A percentile compares a stretch with the other conserved stretches of the same genome.
Conservation (phyloP, 352 stramenopile genomes). For the Globisporangium irregulare region DNA sequence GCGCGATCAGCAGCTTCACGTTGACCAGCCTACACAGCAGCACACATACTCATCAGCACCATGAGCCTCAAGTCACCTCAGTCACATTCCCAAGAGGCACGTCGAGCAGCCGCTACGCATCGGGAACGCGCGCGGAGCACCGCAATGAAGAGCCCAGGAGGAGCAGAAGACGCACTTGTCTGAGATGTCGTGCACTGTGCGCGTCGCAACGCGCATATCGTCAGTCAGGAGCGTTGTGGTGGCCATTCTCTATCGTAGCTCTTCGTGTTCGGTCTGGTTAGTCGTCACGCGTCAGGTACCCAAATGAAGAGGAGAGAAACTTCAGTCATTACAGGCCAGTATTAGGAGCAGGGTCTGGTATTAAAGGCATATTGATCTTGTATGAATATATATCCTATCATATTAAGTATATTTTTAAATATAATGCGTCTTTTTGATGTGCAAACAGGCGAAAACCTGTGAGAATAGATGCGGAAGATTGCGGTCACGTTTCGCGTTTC, state of each 20-base stretch:
- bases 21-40: constrained; percentile 48
- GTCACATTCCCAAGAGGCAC: not conserved
- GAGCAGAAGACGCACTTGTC: constrained; percentile 38
- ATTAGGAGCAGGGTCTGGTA: not conserved
- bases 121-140: not conserved
- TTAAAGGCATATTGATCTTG: not conserved
- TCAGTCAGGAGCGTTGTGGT: constrained; percentile 27
- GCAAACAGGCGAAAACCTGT: not conserved
- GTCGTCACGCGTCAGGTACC: not conserved
- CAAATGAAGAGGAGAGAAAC: constrained; percentile 2
- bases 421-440: not conserved
- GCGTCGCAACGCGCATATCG: constrained; percentile 46
- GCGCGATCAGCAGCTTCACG: constrained; percentile 59
- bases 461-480: not conserved
- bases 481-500: not conserved
- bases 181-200: constrained; percentile 46
- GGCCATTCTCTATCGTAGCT: not conserved
- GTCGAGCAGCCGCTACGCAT: not conserved
- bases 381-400: not conserved
- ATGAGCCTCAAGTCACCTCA: not conserved
- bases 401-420: not conserved
- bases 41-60: not conserved
- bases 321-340: not conserved
- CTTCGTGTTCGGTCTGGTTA: not conserved
- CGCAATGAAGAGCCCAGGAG: not conserved